Evolutionary conservation across 371 early-diverging fungal species (phyloP).

Genomic region (Phascolomyces articulosus): DNA sequence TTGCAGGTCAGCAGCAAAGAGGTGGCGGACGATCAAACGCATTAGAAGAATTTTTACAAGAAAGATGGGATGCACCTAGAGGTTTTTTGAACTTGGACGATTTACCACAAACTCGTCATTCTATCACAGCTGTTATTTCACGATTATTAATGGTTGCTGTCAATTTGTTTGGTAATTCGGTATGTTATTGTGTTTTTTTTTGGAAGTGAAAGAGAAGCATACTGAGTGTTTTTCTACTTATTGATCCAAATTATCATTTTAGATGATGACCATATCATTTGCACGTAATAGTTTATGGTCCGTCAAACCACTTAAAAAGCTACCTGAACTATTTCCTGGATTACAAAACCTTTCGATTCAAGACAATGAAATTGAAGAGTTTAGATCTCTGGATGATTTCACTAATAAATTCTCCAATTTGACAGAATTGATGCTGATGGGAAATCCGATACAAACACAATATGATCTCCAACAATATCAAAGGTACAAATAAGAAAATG

Average conservation of each 20-base stretch:
- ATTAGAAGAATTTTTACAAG: conserved; percentile 42
- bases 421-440: conserved; percentile 52
- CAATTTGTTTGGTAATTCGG: conserved; percentile 51
- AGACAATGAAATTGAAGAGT: conserved; percentile 56
- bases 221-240: background rate
- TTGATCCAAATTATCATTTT: background rate
- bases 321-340: conserved; percentile 52
- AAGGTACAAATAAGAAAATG: conserved; percentile 11
- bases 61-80: conserved; percentile 48
- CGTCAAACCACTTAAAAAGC: conserved; percentile 39
- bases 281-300: conserved; percentile 51
- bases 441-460: conserved; percentile 56
- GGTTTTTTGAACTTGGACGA: conserved; percentile 58
- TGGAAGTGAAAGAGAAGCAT: too few relatives aligned
- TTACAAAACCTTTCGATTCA: conserved; percentile 59
- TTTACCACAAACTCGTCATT: conserved; percentile 38
- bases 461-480: conserved; percentile 16
- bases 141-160: conserved; percentile 53
- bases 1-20: background rate
- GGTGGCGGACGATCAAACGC: conserved; percentile 16
- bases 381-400: conserved; percentile 51
- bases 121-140: conserved; percentile 38
- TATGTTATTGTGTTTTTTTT: conserved; percentile 5
- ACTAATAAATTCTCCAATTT: conserved; percentile 38
- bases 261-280: conserved; percentile 63